Evolutionary conservation across 2,329 filamentous ascomycete species (phyloP), one percentile per base, ranked within the genome.

Genomic region (Colletotrichum sp.): DNA sequence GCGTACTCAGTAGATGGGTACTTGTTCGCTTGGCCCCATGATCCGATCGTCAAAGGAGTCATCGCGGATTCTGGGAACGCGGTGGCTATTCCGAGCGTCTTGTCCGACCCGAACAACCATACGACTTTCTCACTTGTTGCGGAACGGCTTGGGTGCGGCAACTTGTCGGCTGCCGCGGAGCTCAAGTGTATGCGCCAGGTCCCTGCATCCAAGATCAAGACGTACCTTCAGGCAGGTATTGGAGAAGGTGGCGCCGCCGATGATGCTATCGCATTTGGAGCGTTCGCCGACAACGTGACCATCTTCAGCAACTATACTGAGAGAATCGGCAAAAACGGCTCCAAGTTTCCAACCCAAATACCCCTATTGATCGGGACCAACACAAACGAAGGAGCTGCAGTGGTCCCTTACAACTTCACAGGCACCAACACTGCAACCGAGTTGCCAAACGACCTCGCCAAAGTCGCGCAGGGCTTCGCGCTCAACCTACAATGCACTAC

Each of bases 1-100:
- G 85, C 86, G 0, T 87, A 88, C 77, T 30, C 59, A 13, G 59
- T 62, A 15, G 59, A 62, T 15, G 59, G 59, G 2, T 62, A 32
- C 3, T 26, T 62, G 13, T 62, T 62, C 18, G 59, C 59, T 34
- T 62, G 59, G 59, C 28, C 59, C 5, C 26, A 62, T 32, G 59
- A 62, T 32, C 59, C 59, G 6, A 62, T 36, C 28, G 12, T 62
- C 0, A 62, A 32, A 21, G 59, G 59, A 9, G 26, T 62, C 18
- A 34, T 62, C n/a, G 59, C 59, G 4, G 59, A 62, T 1, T 62
- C 59, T n/a, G 59, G 59, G 16, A 62, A 34, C 7, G 59, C 59
- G 28, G 59, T 62, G 59, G 59, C 59, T 32, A 62, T 62, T 3
- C 26, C 30, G 12, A 4, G n/a, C 4, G 32, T 62, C 59, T 36